Percentiles rank a stretch among this genome's conserved stretches.
Conservation (phyloP, 176 grass and related monocot genomes). For the Oryza rufipogon region DNA sequence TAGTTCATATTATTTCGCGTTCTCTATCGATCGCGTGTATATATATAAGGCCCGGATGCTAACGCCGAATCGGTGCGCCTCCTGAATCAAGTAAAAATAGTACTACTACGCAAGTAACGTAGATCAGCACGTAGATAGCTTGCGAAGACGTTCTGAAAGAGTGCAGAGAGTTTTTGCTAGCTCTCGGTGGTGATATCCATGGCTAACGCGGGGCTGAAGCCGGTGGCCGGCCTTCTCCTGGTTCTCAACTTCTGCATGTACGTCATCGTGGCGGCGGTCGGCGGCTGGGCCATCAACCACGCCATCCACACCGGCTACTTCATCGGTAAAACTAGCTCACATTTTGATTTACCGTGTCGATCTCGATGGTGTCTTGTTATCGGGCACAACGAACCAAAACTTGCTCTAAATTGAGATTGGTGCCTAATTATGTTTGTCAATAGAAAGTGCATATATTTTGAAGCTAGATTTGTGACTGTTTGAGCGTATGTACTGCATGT, state of each 20-base stretch:
- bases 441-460: no score
- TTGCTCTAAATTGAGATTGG: no score
- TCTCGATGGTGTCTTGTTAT: not conserved
- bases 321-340: constrained; percentile 47
- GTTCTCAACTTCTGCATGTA: constrained; percentile 96
- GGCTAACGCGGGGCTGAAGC: constrained; percentile 59
- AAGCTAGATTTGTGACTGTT: not conserved
- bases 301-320: constrained; percentile 79
- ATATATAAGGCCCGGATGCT: constrained; percentile 46
- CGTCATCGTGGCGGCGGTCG: constrained; percentile 71
- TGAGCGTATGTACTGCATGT: not conserved
- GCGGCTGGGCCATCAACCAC: constrained; percentile 89
- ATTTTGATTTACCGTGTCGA: not conserved
- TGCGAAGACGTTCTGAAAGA: not conserved
- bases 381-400: no score
- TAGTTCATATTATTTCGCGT: not conserved
- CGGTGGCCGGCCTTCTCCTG: constrained; percentile 66
- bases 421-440: no score
- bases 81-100: constrained; percentile 5
- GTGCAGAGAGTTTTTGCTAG: not conserved
- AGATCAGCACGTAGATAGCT: not conserved
- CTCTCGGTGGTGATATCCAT: constrained; percentile 35
- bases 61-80: not conserved
- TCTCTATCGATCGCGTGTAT: not conserved
- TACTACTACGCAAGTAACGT: not conserved